Evolutionary conservation across 345 rosid genomes (phyloP).

Genomic region (Turnera subulata): DNA sequence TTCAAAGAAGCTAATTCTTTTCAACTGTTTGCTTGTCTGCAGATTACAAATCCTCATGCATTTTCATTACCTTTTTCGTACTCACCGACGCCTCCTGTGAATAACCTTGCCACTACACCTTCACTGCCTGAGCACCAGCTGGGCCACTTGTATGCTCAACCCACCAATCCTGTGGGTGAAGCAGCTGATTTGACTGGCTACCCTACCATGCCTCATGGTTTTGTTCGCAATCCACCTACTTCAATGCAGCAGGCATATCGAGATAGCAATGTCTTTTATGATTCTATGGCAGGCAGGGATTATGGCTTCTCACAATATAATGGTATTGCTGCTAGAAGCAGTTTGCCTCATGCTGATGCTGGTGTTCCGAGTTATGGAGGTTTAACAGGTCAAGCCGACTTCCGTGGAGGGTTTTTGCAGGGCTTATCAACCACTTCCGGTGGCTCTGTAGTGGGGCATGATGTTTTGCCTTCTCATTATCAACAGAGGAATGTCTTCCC

Average conservation of each 20-base stretch:
- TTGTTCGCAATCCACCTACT: slow-evolving; percentile 20
- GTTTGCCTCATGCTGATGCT: slow-evolving; percentile 21
- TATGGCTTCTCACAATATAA: slow-evolving; percentile 13
- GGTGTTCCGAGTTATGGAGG: slow-evolving; percentile 24
- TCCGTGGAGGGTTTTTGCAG: slow-evolving; percentile 21
- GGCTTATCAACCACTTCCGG: slow-evolving; percentile 9
- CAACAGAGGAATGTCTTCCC: slow-evolving; percentile 17
- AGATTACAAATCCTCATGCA: slow-evolving; percentile 24
- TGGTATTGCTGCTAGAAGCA: slow-evolving; percentile 12
- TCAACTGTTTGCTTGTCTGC: too few species aligned
- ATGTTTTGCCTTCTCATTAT: slow-evolving; percentile 12
- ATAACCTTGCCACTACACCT: slow-evolving; percentile 10
- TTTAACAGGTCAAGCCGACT: slow-evolving; percentile 18
- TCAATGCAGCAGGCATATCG: slow-evolving; percentile 19
- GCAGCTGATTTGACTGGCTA: slow-evolving; percentile 13
- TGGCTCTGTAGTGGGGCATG: slow-evolving; percentile 22
- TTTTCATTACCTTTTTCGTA: slow-evolving; percentile 13
- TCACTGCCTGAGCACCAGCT: slow-evolving; percentile 15
- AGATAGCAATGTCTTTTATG: slow-evolving; percentile 17
- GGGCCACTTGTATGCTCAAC: slow-evolving; percentile 16
- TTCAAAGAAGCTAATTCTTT: too few species aligned
- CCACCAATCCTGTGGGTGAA: slow-evolving; percentile 13
- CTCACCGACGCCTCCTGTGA: slow-evolving; percentile 15
- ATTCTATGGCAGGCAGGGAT: slow-evolving; percentile 25
- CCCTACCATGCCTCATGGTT: slow-evolving; percentile 18